These are phyloP conservation scores for Rhynchosporium secalis DNA, from an alignment of 2,329 filamentous ascomycete species.

Conservation along the genomic window DNA sequence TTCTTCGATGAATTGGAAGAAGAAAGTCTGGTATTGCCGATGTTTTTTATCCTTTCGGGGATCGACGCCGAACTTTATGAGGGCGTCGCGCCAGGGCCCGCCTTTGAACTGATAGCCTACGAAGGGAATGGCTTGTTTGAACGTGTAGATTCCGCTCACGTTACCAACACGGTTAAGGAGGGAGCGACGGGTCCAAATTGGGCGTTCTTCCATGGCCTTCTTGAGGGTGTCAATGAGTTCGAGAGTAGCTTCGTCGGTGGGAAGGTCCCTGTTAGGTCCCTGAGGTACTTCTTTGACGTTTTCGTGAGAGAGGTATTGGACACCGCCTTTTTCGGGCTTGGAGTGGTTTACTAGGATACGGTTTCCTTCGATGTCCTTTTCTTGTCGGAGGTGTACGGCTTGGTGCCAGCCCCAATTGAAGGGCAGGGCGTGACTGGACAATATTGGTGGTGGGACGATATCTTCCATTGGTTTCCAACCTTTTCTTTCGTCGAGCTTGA, in stretches of 20 bases:
- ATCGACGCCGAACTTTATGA: conserved; percentile 84
- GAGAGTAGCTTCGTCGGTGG: conserved; percentile 55
- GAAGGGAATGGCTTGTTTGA: conserved; percentile 79
- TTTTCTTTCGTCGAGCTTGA: conserved; percentile 64
- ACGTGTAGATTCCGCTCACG: conserved; percentile 51
- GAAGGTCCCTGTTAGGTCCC: conserved; percentile 19
- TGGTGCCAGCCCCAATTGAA: conserved; percentile 84
- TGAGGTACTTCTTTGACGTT: conserved; percentile 23
- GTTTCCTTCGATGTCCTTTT: conserved; percentile 41
- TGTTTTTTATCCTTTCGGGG: conserved; percentile 75
- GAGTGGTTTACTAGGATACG: conserved; percentile 36
- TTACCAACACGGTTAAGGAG: conserved; percentile 70
- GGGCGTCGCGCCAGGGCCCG: conserved; percentile 86
- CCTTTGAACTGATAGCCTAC: conserved; percentile 90
- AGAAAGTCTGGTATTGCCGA: conserved; percentile 83
- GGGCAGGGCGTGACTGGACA: conserved; percentile 71
- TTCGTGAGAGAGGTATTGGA: not conserved
- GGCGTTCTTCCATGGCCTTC: conserved; percentile 68
- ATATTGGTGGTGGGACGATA: conserved; percentile 77
- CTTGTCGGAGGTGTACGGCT: conserved; percentile 63
- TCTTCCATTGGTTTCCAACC: conserved; percentile 62
- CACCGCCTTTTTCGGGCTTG: conserved; percentile 26
- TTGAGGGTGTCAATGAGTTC: conserved; percentile 64
- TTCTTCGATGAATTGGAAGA: conserved; percentile 66
- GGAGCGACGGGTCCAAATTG: conserved; percentile 83